phyloP scores from a whole-genome alignment of 306 rosid genomes.

The Gastrolobium bilobum region DNA sequence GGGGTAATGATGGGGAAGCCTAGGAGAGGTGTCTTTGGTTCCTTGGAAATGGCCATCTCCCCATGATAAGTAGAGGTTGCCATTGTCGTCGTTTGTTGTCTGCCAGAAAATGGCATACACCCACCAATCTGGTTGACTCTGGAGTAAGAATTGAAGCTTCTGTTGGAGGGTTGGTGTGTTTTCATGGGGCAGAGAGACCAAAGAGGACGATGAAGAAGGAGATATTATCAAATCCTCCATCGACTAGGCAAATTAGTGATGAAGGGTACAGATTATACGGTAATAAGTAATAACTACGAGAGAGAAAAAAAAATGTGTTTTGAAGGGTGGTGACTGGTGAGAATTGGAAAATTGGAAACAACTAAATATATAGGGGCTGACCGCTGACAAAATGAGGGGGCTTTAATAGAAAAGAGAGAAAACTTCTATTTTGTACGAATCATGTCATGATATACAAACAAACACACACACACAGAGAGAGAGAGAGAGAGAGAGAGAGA shows the following conservation, averaged over 20 bases:
- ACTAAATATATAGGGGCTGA: too few species aligned
- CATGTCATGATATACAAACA: too few species aligned
- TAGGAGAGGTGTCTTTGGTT: constrained; percentile 42
- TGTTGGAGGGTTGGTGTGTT: constrained; percentile 57
- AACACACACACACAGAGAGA: too few species aligned
- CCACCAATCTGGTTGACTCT: constrained; percentile 72
- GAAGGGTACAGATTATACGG: too few species aligned
- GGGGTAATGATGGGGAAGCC: background rate
- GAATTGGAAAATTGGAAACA: too few species aligned
- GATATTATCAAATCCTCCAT: constrained; percentile 72
- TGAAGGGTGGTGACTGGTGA: too few species aligned
- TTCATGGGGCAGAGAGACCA: constrained; percentile 52
- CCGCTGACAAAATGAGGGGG: too few species aligned
- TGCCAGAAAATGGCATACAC: constrained; percentile 87
- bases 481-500: background rate
- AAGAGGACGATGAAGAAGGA: constrained; percentile 69
- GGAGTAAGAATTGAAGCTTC: constrained; percentile 67
- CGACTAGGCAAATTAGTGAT: background rate
- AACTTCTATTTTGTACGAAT: too few species aligned
- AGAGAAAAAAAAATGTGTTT: too few species aligned
- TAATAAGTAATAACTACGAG: too few species aligned
- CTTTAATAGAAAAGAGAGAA: too few species aligned
- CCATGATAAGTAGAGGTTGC: constrained; percentile 62
- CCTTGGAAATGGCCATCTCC: constrained; percentile 83
- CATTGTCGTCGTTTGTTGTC: constrained; percentile 60